A percentile compares a stretch with the other conserved stretches of the same genome.
phyloP scores from a whole-genome alignment of 1,139 yeast genomes.

The Pichia sp. region DNA sequence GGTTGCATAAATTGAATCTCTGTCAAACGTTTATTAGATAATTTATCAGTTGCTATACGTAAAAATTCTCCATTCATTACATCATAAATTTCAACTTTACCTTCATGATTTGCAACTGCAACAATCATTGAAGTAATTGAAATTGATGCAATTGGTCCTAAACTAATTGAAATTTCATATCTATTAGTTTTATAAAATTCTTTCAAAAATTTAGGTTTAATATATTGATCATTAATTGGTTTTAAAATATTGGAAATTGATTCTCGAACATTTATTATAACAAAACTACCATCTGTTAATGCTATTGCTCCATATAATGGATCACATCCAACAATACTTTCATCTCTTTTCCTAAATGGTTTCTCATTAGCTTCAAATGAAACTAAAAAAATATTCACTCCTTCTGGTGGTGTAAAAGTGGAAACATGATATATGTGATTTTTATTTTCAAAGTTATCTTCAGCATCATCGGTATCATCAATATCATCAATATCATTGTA shows the following conservation, averaged over 20 bases:
- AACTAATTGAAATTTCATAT: slow-evolving; percentile 2
- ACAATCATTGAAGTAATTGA: slow-evolving; percentile 23
- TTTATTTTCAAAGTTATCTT: too few species aligned
- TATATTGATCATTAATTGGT: slow-evolving; percentile 14
- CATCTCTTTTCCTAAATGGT: slow-evolving; percentile 12
- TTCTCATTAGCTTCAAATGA: slow-evolving; percentile 21
- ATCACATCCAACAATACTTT: slow-evolving; percentile 44
- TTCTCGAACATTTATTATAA: slow-evolving; percentile 35
- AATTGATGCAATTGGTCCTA: slow-evolving; percentile 15
- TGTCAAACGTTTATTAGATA: slow-evolving; percentile 14
- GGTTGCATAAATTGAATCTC: slow-evolving; percentile 7
- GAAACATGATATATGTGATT: slow-evolving; percentile 4
- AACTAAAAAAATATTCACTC: slow-evolving; percentile 7
- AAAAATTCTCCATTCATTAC: slow-evolving; percentile 51
- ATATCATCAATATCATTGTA: slow-evolving; percentile 7
- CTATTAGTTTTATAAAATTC: slow-evolving; percentile 14
- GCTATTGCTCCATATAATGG: slow-evolving; percentile 45
- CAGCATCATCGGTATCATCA: not conserved
- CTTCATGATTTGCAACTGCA: slow-evolving; percentile 50
- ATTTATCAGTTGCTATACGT: slow-evolving; percentile 32
- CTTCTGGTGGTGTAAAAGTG: slow-evolving; percentile 6
- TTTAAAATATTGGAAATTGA: slow-evolving; percentile 15
- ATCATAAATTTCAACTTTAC: slow-evolving; percentile 56
- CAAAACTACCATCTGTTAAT: slow-evolving; percentile 31
- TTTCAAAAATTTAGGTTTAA: slow-evolving; percentile 19